Evolutionary conservation across 495 filamentous ascomycete genomes (phyloP), one percentile per base, ranked within the genome.

Genomic region (Penicillium samsonianum): DNA sequence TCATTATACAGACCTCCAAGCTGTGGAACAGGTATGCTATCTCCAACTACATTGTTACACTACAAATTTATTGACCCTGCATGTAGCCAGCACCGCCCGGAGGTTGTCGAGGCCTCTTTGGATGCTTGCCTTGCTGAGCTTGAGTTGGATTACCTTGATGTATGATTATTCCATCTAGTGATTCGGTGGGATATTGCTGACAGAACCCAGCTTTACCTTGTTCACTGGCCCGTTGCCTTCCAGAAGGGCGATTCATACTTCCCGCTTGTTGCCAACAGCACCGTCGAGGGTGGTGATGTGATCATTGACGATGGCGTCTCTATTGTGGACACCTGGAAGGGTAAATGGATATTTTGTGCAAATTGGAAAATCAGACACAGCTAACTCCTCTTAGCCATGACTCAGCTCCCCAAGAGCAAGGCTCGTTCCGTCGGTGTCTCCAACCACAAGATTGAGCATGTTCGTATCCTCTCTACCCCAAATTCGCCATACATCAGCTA

Each of bases 221-320:
- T 81, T 46, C 78, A 81, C 73, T 81, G 74, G 74, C 78, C 78
- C 60, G 74, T 78, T 26, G 64, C 78, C 44, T 80, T 81, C 68
- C 66, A 73, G 63, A 68, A 67, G 47, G 76, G 77, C 59, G 58
- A 62, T 50, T 59, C 67, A 11, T 70, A 74, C 65, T 80, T 81
- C 72, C 78, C 78, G 52, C 70, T 75, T 5, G 62, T 69, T 28
- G 68, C 61, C 28, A 64, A 62, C 57, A 77, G 70, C 60, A 63
- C 50, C 19, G 62, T 71, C 16, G 67, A 71, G 53, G 73, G 72
- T 60, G 75, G 75, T 20, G 74, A 79, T 43, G 66, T 73, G 48
- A 58, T 58, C 41, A 76, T 81, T 58, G 76, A 81, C 26, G 72
- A 79, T 44, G 62, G 50, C 48, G 65, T 82, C 57, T 80, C 78